These are phyloP conservation scores for Dipodascus geniculatus DNA, from an alignment of 805 yeast species.

Conservation along the genomic window DNA sequence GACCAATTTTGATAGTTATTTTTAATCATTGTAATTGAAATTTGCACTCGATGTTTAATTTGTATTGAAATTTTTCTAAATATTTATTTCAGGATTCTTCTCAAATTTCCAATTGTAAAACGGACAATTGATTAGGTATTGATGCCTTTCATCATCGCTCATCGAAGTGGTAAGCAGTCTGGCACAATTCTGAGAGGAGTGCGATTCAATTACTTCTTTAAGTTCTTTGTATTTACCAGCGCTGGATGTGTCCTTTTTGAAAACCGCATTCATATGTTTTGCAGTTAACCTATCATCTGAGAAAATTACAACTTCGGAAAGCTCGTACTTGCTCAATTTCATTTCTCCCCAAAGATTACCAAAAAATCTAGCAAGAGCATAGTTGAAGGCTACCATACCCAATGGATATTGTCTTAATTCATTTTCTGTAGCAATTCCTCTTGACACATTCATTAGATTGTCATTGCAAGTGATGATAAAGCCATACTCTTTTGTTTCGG, in stretches of 20 bases:
- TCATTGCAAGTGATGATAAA: neutral
- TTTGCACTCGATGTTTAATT: too few species aligned
- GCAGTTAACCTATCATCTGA: neutral
- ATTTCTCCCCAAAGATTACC: neutral
- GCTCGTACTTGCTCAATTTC: neutral
- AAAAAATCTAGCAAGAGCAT: neutral
- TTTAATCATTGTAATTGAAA: too few species aligned
- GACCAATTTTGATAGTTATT: neutral
- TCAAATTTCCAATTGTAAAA: too few species aligned
- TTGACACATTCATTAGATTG: neutral
- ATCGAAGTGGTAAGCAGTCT: neutral
- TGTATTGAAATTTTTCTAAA: too few species aligned
- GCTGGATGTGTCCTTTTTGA: neutral
- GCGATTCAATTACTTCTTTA: neutral
- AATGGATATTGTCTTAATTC: neutral
- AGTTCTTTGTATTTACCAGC: neutral
- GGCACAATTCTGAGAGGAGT: neutral
- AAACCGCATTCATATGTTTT: neutral
- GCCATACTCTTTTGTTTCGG: neutral
- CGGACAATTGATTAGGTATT: neutral
- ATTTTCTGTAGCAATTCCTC: neutral
- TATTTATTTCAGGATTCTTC: too few species aligned
- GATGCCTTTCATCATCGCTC: neutral
- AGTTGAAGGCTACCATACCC: neutral
- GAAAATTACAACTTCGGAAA: neutral